phyloP scores from a whole-genome alignment of 2,329 filamentous ascomycete genomes.

The Pyricularia sp. region DNA sequence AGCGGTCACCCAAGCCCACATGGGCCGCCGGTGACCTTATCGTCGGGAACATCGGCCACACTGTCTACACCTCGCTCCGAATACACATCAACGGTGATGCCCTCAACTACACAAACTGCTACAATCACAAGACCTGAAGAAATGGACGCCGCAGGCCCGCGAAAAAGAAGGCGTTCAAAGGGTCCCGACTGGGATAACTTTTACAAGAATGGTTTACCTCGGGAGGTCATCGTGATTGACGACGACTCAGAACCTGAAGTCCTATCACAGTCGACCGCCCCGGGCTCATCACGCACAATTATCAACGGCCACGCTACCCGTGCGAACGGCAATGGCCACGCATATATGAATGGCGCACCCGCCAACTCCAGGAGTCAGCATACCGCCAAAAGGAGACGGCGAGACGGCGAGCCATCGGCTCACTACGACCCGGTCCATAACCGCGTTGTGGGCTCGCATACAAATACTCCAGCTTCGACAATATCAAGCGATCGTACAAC shows the following conservation, averaged over 20 bases:
- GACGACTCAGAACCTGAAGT: conserved; percentile 47
- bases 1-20: background rate
- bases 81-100: conserved; percentile 6
- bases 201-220: conserved; percentile 70
- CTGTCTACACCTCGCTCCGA: conserved; percentile 18
- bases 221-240: conserved; percentile 76
- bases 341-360: conserved; percentile 12
- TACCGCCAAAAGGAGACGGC: conserved; percentile 63
- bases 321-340: conserved; percentile 17
- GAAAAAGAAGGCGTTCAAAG: conserved; percentile 45
- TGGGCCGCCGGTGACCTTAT: background rate
- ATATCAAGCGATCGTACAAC: conserved; percentile 74
- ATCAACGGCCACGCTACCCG: conserved; percentile 21
- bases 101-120: conserved; percentile 16
- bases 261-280: conserved; percentile 16
- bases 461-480: conserved; percentile 57
- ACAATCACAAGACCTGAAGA: conserved; percentile 12
- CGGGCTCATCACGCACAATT: conserved; percentile 15
- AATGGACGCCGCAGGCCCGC: conserved; percentile 15
- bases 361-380: conserved; percentile 25
- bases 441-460: conserved; percentile 54
- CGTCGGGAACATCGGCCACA: background rate
- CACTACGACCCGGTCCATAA: conserved; percentile 58
- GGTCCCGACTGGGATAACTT: conserved; percentile 69
- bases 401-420: conserved; percentile 37